Evolutionary conservation across 2,329 filamentous ascomycete genomes (phyloP).

Genomic region (Paracamarosporium sp.): DNA sequence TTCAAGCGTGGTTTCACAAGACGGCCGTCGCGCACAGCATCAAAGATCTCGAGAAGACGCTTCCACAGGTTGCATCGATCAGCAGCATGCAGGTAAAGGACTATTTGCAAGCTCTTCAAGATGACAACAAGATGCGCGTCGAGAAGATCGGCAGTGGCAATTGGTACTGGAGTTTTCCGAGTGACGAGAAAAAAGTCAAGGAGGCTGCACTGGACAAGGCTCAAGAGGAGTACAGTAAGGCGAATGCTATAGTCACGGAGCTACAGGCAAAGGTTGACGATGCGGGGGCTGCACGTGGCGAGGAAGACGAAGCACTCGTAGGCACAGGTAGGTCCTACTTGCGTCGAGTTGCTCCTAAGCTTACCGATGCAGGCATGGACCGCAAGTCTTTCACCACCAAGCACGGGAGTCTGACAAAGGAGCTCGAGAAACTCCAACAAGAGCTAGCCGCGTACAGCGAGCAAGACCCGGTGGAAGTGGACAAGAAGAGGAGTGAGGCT

Average conservation of each 20-base stretch:
- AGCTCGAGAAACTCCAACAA: conserved; percentile 46
- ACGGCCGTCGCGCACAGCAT: conserved; percentile 68
- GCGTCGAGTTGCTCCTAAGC: background rate
- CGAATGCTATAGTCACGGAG: conserved; percentile 40
- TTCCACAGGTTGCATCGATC: conserved; percentile 68
- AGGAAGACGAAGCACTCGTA: conserved; percentile 47
- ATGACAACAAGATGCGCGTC: conserved; percentile 67
- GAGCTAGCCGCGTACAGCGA: conserved; percentile 55
- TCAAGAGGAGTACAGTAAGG: conserved; percentile 47
- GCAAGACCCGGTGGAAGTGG: conserved; percentile 53
- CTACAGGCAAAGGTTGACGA: conserved; percentile 50
- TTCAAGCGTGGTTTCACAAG: conserved; percentile 65
- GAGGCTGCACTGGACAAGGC: conserved; percentile 48
- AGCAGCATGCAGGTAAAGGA: conserved; percentile 73
- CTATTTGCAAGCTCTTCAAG: conserved; percentile 66
- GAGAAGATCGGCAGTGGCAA: conserved; percentile 76
- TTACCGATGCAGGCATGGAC: conserved; percentile 27
- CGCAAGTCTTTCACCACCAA: conserved; percentile 47
- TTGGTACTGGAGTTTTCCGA: conserved; percentile 74
- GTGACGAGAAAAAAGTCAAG: conserved; percentile 60
- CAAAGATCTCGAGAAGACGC: conserved; percentile 71
- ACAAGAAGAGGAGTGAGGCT: conserved; percentile 47
- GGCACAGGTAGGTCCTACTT: conserved; percentile 27
- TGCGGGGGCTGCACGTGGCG: conserved; percentile 45
- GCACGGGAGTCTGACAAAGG: conserved; percentile 44